Evolutionary conservation across 164 flowering plant genomes (phyloP).

Genomic region (Macadamia integrifolia): DNA sequence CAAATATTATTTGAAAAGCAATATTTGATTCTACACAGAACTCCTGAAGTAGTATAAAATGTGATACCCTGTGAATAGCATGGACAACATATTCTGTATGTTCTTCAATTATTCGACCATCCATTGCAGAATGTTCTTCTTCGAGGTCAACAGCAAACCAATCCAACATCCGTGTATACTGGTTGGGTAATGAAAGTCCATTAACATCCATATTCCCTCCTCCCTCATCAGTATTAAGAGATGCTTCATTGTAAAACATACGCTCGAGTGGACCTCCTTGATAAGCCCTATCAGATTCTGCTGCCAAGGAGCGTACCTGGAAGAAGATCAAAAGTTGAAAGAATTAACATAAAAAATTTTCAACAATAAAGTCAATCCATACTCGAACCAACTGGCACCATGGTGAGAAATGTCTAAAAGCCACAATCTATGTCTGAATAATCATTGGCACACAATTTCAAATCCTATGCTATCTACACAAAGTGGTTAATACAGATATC

Average conservation of each 20-base stretch:
- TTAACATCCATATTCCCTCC: slow-evolving; percentile 32
- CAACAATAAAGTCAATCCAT: background rate
- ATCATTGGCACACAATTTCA: too few species aligned
- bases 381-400: too few species aligned
- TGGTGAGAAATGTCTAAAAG: too few species aligned
- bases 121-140: slow-evolving; percentile 99
- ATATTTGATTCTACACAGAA: background rate
- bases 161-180: slow-evolving; percentile 58
- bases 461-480: too few species aligned
- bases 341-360: background rate
- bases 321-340: background rate
- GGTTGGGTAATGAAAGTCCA: slow-evolving; percentile 46
- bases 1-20: background rate
- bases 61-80: slow-evolving; percentile 87
- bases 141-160: slow-evolving; percentile 99
- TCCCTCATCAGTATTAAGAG: slow-evolving; percentile 41
- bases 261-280: slow-evolving; percentile 87
- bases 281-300: slow-evolving; percentile 95
- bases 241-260: slow-evolving; percentile 63
- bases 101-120: slow-evolving; percentile 89
- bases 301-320: slow-evolving; percentile 92
- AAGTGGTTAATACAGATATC: too few species aligned
- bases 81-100: slow-evolving; percentile 94
- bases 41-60: slow-evolving; percentile 5
- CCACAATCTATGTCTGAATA: too few species aligned